Base-by-base conservation (phyloP, 345 rosid genomes). In the Dipteronia sinensis region DNA sequence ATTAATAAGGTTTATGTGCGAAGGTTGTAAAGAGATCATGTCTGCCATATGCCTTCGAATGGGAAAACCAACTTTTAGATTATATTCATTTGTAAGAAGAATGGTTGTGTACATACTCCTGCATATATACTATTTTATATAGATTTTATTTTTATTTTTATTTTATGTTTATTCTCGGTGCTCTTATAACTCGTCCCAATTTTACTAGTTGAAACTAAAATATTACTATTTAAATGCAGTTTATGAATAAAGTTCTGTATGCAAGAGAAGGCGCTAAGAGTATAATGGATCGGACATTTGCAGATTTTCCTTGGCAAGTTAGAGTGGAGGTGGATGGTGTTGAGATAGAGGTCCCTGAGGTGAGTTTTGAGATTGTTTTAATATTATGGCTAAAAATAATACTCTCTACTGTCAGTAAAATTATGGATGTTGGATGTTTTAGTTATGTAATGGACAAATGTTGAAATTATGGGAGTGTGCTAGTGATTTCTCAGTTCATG, bases 201-300 rank as follows among this genome's bases (percentile, higher is more conserved):
- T 78, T 15, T 27, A 42, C 46, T 69, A 25, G 56, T 82, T 83
- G 68, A 81, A 77, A 64, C 72, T 64, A 81, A 79, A 64, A 64
- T 59, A 20, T 58, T 67, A 61, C 40, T 51, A 34, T 77, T 13
- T 65, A 66, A 79, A 23, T 88, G 87, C 90, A 94, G 97, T 92
- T 94, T 82, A 91, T 94, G 97, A 94, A 94, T 53, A 92, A 94
- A 82, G 96, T 94, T 46, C 94, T 92, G 63, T 94, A 94, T 77
- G 97, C 97, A 42, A 90, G 93, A 83, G 97, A 92, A 85, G 98
- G 98, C 76, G 98, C 97, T 44, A 92, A 86, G 87, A 86, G 88
- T 82, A 92, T 94, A 82, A 94, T 94, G 97, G 96, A 92, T 83
- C 82, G 98, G 69, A 93, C 98, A 17, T 91, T 93, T 67, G 93